These are phyloP conservation scores for Bretschneidera sinensis DNA, from an alignment of 345 rosid genomes.

Conservation along the genomic window DNA sequence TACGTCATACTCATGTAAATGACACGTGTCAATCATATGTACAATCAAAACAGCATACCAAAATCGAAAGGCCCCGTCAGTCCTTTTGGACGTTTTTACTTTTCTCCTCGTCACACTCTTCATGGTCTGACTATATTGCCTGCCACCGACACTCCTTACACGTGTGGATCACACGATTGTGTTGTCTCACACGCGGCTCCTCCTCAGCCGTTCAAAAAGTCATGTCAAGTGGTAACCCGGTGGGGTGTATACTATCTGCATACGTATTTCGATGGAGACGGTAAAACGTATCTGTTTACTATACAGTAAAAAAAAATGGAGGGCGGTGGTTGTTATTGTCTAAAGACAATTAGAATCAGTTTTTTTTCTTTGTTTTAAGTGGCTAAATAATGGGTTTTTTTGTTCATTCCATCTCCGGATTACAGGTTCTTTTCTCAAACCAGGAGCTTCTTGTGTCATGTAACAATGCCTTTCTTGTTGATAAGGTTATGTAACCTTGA, in stretches of 20 bases:
- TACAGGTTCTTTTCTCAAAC: too few relatives aligned
- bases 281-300: slow-evolving; percentile 12
- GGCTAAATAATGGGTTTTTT: not conserved
- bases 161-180: slow-evolving; percentile 25
- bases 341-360: too few relatives aligned
- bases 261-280: slow-evolving; percentile 29
- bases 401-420: too few relatives aligned
- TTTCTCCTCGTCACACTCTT: too few relatives aligned
- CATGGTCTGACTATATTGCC: not conserved
- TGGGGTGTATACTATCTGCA: slow-evolving; percentile 18
- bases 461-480: too few relatives aligned
- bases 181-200: slow-evolving; percentile 10
- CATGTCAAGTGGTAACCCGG: slow-evolving; percentile 20
- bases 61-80: too few relatives aligned
- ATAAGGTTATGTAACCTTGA: too few relatives aligned
- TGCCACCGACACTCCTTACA: slow-evolving; percentile 38
- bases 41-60: not conserved
- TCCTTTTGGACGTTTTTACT: too few relatives aligned
- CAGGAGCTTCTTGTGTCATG: too few relatives aligned
- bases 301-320: too few relatives aligned
- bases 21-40: not conserved
- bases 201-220: not conserved
- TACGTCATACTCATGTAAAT: too few relatives aligned
- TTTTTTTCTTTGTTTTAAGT: too few relatives aligned
- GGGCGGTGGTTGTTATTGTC: not conserved